Evolutionary conservation across 164 flowering plant genomes (phyloP).

Genomic region (grape (Vitis vinifera)): DNA sequence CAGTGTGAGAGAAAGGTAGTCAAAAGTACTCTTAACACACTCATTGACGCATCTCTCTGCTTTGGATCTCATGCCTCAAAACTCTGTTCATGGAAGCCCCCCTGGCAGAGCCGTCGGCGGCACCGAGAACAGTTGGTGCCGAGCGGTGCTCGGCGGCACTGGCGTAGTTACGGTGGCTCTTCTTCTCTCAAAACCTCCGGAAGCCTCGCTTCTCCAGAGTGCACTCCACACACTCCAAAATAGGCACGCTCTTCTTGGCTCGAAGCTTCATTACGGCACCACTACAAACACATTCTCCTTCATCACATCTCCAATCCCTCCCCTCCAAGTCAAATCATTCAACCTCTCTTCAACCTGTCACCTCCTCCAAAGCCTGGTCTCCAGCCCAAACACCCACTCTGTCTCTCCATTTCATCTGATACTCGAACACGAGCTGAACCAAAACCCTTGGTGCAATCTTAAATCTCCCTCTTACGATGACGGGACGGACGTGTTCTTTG

Average conservation of each 20-base stretch:
- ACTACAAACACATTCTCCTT: constrained; percentile 28
- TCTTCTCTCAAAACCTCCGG: constrained; percentile 38
- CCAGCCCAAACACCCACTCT: neutral
- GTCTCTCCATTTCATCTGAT: constrained; percentile 39
- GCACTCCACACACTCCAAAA: constrained; percentile 54
- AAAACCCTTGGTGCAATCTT: constrained; percentile 42
- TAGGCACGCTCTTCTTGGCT: constrained; percentile 59
- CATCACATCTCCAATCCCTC: constrained; percentile 32
- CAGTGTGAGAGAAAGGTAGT: too few species aligned
- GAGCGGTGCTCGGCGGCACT: constrained; percentile 67
- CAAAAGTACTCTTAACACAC: too few species aligned
- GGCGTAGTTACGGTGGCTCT: constrained; percentile 61
- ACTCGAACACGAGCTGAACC: constrained; percentile 63
- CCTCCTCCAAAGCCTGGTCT: constrained; percentile 16
- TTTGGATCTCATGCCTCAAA: too few species aligned
- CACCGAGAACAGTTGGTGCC: constrained; percentile 71
- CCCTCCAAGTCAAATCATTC: constrained; percentile 31
- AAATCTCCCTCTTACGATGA: neutral
- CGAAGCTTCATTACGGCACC: constrained; percentile 34
- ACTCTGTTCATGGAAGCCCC: neutral
- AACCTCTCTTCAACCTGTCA: constrained; percentile 30
- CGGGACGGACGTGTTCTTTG: constrained; percentile 32
- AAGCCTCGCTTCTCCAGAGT: constrained; percentile 31
- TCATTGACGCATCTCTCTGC: too few species aligned
- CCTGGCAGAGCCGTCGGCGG: constrained; percentile 39